phyloP scores from a whole-genome alignment of 2,329 filamentous ascomycete genomes.

The Microcyclospora pomicola region DNA sequence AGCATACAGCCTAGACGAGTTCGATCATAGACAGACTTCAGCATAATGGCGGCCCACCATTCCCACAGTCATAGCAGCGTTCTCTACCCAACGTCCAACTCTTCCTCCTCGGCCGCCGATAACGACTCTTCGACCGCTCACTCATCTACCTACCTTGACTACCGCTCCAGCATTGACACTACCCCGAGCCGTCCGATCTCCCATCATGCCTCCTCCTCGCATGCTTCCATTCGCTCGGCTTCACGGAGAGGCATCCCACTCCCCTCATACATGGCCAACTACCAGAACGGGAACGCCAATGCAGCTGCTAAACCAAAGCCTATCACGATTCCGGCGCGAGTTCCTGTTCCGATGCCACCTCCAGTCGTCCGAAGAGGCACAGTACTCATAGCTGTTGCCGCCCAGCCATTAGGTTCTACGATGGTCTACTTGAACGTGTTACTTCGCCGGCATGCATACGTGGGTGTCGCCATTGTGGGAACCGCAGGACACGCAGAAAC shows the following conservation, averaged over 20 bases:
- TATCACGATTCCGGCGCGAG: not conserved
- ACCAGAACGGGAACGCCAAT: constrained; percentile 1
- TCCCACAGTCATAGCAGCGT: too few species aligned
- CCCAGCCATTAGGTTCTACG: not conserved
- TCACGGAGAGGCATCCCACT: not conserved
- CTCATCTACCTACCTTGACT: not conserved
- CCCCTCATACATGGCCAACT: constrained; percentile 7
- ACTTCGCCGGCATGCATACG: constrained; percentile 2
- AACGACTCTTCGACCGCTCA: not conserved
- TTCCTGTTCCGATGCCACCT: not conserved
- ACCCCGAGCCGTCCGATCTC: not conserved
- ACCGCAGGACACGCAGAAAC: constrained; percentile 4
- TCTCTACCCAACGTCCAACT: too few species aligned
- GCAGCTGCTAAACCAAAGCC: not conserved
- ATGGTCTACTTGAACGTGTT: constrained; percentile 2
- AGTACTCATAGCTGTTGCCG: constrained; percentile 2
- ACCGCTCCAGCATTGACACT: not conserved
- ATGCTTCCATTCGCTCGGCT: too few species aligned
- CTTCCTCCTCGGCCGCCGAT: too few species aligned
- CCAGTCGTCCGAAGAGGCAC: not conserved
- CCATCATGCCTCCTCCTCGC: not conserved
- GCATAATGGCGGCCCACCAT: too few species aligned
- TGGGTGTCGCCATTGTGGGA: constrained; percentile 3
- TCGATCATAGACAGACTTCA: too few species aligned
- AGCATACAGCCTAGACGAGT: too few species aligned